Percentiles rank a stretch among this genome's conserved stretches.
Evolutionary conservation across 768 basidiomycete genomes (phyloP).

Genomic region (Trametes villosa): DNA sequence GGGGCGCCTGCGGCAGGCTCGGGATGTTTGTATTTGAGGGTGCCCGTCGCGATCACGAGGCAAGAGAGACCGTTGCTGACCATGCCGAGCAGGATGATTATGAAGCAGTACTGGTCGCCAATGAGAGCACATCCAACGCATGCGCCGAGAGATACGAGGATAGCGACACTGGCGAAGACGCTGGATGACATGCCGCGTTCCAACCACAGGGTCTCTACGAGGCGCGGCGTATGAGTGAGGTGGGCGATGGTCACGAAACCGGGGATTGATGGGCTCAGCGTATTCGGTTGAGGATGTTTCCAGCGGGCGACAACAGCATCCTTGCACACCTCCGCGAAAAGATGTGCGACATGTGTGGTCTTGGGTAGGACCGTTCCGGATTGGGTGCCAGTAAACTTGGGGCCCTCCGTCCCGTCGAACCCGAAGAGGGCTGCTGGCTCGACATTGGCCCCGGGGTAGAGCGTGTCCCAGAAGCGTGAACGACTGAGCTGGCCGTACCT

Average conservation of each 20-base stretch:
- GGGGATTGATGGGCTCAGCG: not conserved
- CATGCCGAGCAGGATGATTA: conserved; percentile 5
- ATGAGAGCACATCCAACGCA: not conserved
- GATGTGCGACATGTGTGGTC: conserved; percentile 15
- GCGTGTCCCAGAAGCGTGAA: conserved; percentile 19
- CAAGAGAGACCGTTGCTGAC: conserved; percentile 4
- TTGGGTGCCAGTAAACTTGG: conserved; percentile 6
- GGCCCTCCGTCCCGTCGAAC: conserved; percentile 14
- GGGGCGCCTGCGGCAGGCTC: not conserved
- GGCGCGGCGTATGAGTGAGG: not conserved
- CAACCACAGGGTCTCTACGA: not conserved
- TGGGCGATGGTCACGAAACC: conserved; percentile 2
- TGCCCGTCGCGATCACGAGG: conserved; percentile 7
- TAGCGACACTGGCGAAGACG: not conserved
- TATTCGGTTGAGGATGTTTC: not conserved
- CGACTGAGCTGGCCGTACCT: conserved; percentile 16
- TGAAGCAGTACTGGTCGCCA: conserved; percentile 3
- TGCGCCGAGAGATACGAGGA: not conserved
- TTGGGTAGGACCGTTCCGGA: conserved; percentile 16
- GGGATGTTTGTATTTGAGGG: conserved; percentile 3
- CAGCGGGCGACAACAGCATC: not conserved
- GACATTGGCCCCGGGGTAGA: conserved; percentile 19
- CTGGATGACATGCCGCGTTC: not conserved
- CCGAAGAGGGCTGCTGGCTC: conserved; percentile 19
- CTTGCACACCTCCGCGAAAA: conserved; percentile 15